These are phyloP conservation scores for Paecilomyces variotii DNA, from an alignment of 2,329 filamentous ascomycete genomes.

Conservation along the genomic window DNA sequence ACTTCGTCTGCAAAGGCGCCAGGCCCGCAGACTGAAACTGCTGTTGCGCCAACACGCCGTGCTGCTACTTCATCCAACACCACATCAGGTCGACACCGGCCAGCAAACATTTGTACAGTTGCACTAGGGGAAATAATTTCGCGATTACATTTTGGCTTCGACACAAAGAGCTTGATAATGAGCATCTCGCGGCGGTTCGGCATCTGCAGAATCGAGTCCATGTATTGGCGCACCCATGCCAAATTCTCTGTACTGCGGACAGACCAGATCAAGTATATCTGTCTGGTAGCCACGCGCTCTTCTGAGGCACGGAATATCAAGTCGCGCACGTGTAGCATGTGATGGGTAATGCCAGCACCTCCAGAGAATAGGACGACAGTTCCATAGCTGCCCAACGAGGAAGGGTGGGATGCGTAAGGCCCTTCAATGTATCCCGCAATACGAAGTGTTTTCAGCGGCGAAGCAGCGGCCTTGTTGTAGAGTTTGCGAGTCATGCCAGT, in stretches of 20 bases:
- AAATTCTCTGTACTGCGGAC: slow-evolving; percentile 54
- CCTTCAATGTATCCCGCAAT: slow-evolving; percentile 55
- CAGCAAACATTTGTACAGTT: slow-evolving; percentile 54
- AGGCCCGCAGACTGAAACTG: slow-evolving; percentile 56
- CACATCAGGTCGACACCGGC: slow-evolving; percentile 48
- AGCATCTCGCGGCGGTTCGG: slow-evolving; percentile 52
- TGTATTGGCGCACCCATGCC: slow-evolving; percentile 57
- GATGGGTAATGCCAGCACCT: slow-evolving; percentile 60
- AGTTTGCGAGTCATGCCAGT: slow-evolving; percentile 56
- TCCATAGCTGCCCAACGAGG: slow-evolving; percentile 51
- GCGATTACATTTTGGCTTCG: slow-evolving; percentile 47
- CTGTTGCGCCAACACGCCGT: slow-evolving; percentile 49
- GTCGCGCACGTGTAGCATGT: slow-evolving; percentile 53
- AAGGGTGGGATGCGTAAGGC: slow-evolving; percentile 54
- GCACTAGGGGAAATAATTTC: slow-evolving; percentile 51
- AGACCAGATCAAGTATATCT: slow-evolving; percentile 56
- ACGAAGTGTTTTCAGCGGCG: slow-evolving; percentile 42
- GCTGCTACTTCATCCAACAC: slow-evolving; percentile 51
- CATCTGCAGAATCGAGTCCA: slow-evolving; percentile 56
- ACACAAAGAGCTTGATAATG: slow-evolving; percentile 55
- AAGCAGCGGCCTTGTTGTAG: slow-evolving; percentile 47
- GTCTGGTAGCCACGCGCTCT: slow-evolving; percentile 49
- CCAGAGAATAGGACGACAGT: slow-evolving; percentile 59
- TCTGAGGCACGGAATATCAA: slow-evolving; percentile 46
- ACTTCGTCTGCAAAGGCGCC: slow-evolving; percentile 58